Evolutionary conservation across 305 asterid species (phyloP).

Genomic region (Stenogyne calaminthoides): DNA sequence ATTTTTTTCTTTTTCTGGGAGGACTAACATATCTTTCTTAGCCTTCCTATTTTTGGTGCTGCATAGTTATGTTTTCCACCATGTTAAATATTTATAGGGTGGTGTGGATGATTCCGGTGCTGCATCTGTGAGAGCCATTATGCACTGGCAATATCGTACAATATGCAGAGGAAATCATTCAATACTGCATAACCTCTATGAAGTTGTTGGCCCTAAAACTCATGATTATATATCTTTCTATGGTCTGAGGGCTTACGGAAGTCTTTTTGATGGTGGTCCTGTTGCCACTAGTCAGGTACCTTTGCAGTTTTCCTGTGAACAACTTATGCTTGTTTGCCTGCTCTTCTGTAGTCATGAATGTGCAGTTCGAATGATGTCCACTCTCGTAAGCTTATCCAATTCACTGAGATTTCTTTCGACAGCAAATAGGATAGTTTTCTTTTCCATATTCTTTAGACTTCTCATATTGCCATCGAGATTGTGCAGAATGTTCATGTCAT

Average conservation of each 20-base stretch:
- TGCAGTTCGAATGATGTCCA: background rate
- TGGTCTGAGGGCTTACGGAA: conserved; percentile 84
- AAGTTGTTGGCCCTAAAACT: conserved; percentile 73
- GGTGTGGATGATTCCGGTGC: conserved; percentile 99
- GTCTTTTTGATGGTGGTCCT: conserved; percentile 84
- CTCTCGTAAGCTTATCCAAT: conserved; percentile 12
- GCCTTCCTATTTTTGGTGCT: conserved; percentile 15
- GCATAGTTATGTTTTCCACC: conserved; percentile 19
- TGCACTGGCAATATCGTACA: conserved; percentile 98
- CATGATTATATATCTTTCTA: conserved; percentile 88
- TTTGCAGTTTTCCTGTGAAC: background rate
- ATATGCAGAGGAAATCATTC: conserved; percentile 80
- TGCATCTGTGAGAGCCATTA: conserved; percentile 97
- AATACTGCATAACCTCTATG: conserved; percentile 74
- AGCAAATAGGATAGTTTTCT: background rate
- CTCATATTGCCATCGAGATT: background rate
- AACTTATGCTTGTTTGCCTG: background rate
- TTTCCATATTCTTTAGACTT: conserved; percentile 9
- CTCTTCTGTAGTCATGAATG: conserved; percentile 18
- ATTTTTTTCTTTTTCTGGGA: conserved; percentile 20
- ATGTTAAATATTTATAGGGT: conserved; percentile 56
- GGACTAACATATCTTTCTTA: conserved; percentile 23
- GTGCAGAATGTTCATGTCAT: background rate
- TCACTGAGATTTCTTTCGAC: conserved; percentile 1
- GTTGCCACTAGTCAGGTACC: conserved; percentile 88